Evolutionary conservation across 2,329 filamentous ascomycete species (phyloP).

Genomic region (Aureobasidium sp.): DNA sequence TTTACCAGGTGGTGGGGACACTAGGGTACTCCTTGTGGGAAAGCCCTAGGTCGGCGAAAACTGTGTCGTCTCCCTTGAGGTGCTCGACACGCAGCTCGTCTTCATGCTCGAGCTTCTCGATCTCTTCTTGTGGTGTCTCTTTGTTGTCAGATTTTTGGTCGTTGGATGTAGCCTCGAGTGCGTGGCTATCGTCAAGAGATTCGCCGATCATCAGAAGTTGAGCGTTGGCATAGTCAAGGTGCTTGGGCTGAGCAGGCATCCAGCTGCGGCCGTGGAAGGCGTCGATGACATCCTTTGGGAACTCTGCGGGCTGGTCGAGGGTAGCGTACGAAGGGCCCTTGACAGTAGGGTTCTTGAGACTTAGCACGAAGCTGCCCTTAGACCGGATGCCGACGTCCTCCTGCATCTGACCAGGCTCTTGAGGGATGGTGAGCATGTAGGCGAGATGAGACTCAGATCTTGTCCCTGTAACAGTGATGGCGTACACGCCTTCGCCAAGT

Average conservation of each 20-base stretch:
- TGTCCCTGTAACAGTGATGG: slow-evolving; percentile 63
- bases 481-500: slow-evolving; percentile 80
- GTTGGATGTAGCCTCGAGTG: slow-evolving; percentile 50
- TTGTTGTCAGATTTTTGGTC: slow-evolving; percentile 49
- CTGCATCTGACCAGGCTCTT: slow-evolving; percentile 63
- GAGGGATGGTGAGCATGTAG: slow-evolving; percentile 71
- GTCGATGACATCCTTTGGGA: slow-evolving; percentile 62
- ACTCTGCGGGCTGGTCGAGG: slow-evolving; percentile 60
- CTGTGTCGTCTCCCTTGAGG: slow-evolving; percentile 52
- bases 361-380: slow-evolving; percentile 70
- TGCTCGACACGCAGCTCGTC: slow-evolving; percentile 60
- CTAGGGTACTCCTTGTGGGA: slow-evolving; percentile 58
- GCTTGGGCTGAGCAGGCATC: slow-evolving; percentile 64
- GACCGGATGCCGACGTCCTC: slow-evolving; percentile 63
- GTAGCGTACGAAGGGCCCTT: slow-evolving; percentile 57
- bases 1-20: slow-evolving; percentile 54
- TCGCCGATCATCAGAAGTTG: slow-evolving; percentile 77
- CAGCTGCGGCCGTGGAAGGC: slow-evolving; percentile 69
- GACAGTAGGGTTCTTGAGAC: slow-evolving; percentile 70
- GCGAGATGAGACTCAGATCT: slow-evolving; percentile 57
- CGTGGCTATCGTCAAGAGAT: slow-evolving; percentile 49
- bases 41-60: slow-evolving; percentile 55
- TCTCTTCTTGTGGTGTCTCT: slow-evolving; percentile 59
- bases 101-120: slow-evolving; percentile 69
- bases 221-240: slow-evolving; percentile 66